Percentiles rank a stretch among this genome's conserved stretches.
Conservation (phyloP, 768 basidiomycete genomes). For the Boletus huronensis region DNA sequence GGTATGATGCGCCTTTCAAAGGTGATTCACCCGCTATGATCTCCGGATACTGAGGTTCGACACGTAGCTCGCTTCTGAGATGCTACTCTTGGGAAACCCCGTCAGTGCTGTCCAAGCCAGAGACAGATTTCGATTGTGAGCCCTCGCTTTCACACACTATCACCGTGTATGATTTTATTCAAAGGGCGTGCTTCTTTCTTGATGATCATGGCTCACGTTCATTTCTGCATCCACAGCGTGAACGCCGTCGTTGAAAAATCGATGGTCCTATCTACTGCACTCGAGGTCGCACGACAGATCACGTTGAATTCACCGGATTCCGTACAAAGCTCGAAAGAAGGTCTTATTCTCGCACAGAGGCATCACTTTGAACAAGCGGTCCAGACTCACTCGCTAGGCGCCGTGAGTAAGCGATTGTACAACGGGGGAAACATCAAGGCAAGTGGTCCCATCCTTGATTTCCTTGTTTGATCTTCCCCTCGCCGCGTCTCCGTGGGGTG, state of each 20-base stretch:
- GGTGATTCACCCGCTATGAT: constrained; percentile 6
- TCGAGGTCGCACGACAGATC: constrained; percentile 59
- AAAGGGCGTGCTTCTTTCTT: constrained; percentile 7
- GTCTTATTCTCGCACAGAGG: constrained; percentile 52
- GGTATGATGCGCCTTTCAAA: constrained; percentile 38
- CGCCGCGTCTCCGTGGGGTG: not conserved
- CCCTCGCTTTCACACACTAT: constrained; percentile 21
- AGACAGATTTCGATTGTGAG: constrained; percentile 72
- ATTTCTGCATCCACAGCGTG: constrained; percentile 43
- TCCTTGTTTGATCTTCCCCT: not conserved
- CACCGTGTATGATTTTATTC: constrained; percentile 9
- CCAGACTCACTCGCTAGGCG: constrained; percentile 41
- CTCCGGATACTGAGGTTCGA: constrained; percentile 12
- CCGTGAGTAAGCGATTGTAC: constrained; percentile 52
- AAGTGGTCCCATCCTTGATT: constrained; percentile 13
- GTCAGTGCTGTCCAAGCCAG: constrained; percentile 66
- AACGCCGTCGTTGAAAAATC: constrained; percentile 60
- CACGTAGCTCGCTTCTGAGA: constrained; percentile 65
- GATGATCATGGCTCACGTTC: constrained; percentile 13
- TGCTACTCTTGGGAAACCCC: constrained; percentile 70
- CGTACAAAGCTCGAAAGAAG: constrained; percentile 73
- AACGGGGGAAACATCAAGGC: constrained; percentile 70
- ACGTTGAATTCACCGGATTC: constrained; percentile 71
- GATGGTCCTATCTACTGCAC: constrained; percentile 55
- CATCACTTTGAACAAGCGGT: constrained; percentile 53